Conservation (phyloP, 2,329 filamentous ascomycete genomes). For the Colletotrichum orbiculare region DNA sequence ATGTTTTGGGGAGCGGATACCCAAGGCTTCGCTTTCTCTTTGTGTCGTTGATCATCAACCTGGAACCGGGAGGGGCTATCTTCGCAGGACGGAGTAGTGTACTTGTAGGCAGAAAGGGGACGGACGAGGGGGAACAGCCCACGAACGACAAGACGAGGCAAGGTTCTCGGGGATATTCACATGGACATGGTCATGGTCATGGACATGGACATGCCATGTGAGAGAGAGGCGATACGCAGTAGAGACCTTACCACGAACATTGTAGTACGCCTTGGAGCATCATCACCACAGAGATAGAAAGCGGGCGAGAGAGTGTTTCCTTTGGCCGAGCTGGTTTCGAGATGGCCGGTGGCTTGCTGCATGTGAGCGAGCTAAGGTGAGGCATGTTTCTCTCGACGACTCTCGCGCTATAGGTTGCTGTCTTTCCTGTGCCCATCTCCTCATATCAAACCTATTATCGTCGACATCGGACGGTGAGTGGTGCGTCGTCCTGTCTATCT, state of each 20-base stretch:
- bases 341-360: slow-evolving; percentile 32
- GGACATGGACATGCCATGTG: slow-evolving; percentile 11
- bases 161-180: too few species aligned
- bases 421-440: too few species aligned
- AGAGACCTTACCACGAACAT: too few species aligned
- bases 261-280: too few species aligned
- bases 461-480: slow-evolving; percentile 14
- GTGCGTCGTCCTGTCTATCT: slow-evolving; percentile 23
- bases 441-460: slow-evolving; percentile 32
- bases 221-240: not conserved
- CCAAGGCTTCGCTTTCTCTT: not conserved
- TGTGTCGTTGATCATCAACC: not conserved
- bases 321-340: not conserved
- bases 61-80: too few species aligned
- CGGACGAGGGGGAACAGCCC: too few species aligned
- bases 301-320: not conserved
- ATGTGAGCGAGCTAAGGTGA: slow-evolving; percentile 29
- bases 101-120: too few species aligned
- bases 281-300: not conserved
- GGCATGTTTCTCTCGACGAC: slow-evolving; percentile 1
- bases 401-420: too few species aligned
- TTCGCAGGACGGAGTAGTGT: too few species aligned
- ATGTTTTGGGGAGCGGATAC: slow-evolving; percentile 11
- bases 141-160: too few species aligned
- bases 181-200: too few species aligned